A percentile compares a stretch with the other conserved stretches of the same genome.
These are phyloP conservation scores for Ogataea hybrid DNA, from an alignment of 1,139 yeast genomes.

Conservation along the genomic window DNA sequence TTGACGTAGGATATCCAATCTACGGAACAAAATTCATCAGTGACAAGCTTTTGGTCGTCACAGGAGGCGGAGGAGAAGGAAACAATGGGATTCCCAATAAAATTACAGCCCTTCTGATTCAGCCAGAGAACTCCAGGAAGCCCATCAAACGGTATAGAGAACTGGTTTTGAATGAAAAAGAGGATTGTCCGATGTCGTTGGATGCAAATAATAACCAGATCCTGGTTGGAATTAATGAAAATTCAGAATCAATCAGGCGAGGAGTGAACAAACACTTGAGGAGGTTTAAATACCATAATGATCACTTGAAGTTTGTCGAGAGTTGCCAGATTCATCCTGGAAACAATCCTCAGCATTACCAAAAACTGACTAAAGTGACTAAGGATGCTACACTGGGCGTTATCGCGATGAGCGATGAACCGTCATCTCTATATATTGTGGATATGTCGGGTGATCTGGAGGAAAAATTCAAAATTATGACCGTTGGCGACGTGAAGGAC, in stretches of 20 bases:
- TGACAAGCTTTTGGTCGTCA: conserved; percentile 60
- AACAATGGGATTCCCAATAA: conserved; percentile 84
- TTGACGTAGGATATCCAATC: conserved; percentile 76
- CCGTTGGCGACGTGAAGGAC: conserved; percentile 53
- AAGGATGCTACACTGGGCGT: conserved; percentile 57
- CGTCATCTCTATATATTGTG: conserved; percentile 57
- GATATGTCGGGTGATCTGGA: conserved; percentile 52
- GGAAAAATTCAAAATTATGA: conserved; percentile 50
- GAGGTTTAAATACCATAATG: conserved; percentile 57
- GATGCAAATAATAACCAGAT: conserved; percentile 55
- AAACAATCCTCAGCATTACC: conserved; percentile 50
- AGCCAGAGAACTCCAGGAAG: conserved; percentile 52
- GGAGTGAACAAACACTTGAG: conserved; percentile 75
- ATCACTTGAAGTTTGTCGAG: conserved; percentile 59
- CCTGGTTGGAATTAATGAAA: conserved; percentile 74
- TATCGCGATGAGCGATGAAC: conserved; percentile 59
- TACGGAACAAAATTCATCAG: conserved; percentile 73
- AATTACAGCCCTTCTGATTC: conserved; percentile 65
- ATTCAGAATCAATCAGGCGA: conserved; percentile 49
- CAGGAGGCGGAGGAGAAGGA: conserved; percentile 97
- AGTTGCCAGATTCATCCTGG: conserved; percentile 48
- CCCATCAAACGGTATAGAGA: conserved; percentile 63
- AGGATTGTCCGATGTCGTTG: conserved; percentile 74
- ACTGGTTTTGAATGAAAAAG: conserved; percentile 55
- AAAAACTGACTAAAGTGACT: conserved; percentile 54